Evolutionary conservation across 2,329 filamentous ascomycete species (phyloP), one percentile per base, ranked within the genome.

Genomic region (Nigrospora oryzae): DNA sequence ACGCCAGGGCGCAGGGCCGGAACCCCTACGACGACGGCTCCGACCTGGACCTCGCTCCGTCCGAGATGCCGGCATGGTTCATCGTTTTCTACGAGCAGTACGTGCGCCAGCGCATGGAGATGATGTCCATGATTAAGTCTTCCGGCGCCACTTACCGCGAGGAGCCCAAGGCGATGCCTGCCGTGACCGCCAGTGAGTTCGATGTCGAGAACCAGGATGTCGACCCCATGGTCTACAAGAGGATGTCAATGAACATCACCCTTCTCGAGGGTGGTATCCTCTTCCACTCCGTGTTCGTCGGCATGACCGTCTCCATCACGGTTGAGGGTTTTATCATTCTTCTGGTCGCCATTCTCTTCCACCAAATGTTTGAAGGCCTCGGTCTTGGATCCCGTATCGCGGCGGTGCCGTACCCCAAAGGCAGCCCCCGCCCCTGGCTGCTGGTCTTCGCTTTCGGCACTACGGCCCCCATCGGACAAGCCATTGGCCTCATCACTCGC

Each of bases 211-310:
- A 67, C 12, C 61, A 69, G 46, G 49, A 57, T 0, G 66, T 74
- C 13, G 68, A 74, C 50, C 67, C 69, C 5, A 46, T 60, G 10
- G 63, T 71, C 7, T 73, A 77, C 61, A 75, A 77, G 56, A 84
- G 79, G 54, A 77, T 82, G 60, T 75, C 84, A 3, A 70, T 87
- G 54, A 85, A 89, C 63, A 87, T 86, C 52, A 76, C 85, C 5
- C 73, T 89, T 3, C 74, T 89, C 5, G 85, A 89, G 62, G 82
- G 84, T 46, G 85, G 85, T 49, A 89, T 89, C 51, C 70, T 89
- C 11, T 89, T 89, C 60, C 85, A 89, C 64, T 86, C 81, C 49
- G 75, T 89, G 47, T 87, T 87, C 59, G 83, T 87, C 46, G 83
- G 83, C 46, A 84, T 86, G 72, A 84, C 84, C 0, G 65, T 87